Evolutionary conservation across 2,329 filamentous ascomycete genomes (phyloP).

Genomic region (Verruconis gallopava): DNA sequence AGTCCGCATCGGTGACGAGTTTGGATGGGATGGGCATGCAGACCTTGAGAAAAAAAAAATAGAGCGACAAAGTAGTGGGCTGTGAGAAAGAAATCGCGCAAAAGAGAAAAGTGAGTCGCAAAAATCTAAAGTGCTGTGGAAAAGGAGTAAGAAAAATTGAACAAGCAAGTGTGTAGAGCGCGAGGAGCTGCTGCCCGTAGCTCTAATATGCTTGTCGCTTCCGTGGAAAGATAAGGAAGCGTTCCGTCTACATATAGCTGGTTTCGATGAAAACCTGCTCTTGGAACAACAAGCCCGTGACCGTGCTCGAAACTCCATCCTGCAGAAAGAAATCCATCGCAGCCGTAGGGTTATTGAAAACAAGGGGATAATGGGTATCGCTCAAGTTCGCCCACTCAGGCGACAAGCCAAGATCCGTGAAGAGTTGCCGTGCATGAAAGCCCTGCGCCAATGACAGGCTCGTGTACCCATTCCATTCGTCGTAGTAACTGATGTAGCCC

Average conservation of each 20-base stretch:
- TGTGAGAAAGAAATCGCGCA: no score
- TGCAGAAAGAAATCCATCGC: neutral
- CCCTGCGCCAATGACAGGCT: no score
- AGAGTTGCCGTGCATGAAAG: no score
- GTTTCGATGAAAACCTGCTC: neutral
- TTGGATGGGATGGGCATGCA: no score
- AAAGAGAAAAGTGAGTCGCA: neutral
- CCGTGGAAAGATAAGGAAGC: neutral
- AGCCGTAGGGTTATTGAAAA: neutral
- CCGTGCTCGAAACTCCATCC: neutral
- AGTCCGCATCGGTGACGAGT: no score
- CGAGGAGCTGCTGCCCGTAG: neutral
- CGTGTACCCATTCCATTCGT: neutral
- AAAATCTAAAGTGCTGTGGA: neutral
- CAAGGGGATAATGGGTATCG: neutral
- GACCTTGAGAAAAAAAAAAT: no score
- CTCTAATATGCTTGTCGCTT: neutral
- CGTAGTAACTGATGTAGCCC: no score
- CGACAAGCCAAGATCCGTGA: neutral
- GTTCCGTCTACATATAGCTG: conserved; percentile 1
- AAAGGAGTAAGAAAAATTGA: neutral
- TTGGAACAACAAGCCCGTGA: neutral
- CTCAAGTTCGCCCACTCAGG: neutral
- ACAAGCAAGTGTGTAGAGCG: neutral
- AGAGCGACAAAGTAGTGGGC: no score